Evolutionary conservation across 148 eudicot genomes (phyloP).

Genomic region (Diospyros lotus): DNA sequence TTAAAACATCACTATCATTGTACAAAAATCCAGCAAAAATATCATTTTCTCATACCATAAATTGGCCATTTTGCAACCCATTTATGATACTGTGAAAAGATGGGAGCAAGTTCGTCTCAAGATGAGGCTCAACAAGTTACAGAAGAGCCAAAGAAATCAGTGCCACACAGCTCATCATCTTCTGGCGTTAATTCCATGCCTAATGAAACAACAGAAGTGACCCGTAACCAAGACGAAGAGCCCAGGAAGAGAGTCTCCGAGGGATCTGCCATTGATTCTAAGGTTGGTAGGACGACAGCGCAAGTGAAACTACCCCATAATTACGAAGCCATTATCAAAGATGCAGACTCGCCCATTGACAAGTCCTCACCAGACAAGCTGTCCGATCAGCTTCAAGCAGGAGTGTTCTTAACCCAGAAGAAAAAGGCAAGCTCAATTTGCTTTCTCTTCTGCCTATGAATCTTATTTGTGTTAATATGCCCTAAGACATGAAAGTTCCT

Average conservation of each 20-base stretch:
- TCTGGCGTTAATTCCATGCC: too few relatives aligned
- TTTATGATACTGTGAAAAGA: background rate
- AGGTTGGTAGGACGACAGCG: background rate
- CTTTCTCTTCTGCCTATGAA: too few relatives aligned
- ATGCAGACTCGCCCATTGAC: slow-evolving; percentile 36
- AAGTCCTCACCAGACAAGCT: slow-evolving; percentile 35
- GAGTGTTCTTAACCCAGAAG: slow-evolving; percentile 46
- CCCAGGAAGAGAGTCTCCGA: background rate
- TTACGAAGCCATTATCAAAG: slow-evolving; percentile 37
- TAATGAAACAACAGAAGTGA: too few relatives aligned
- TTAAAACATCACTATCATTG: too few relatives aligned
- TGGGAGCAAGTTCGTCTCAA: slow-evolving; percentile 11
- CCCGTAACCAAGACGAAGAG: too few relatives aligned
- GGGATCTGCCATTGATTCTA: background rate
- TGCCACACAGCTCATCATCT: too few relatives aligned
- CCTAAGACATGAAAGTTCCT: too few relatives aligned
- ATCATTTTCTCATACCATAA: too few relatives aligned
- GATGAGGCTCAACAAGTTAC: background rate
- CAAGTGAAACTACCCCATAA: slow-evolving; percentile 44
- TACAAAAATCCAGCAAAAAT: too few relatives aligned
- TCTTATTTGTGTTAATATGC: too few relatives aligned
- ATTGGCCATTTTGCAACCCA: too few relatives aligned
- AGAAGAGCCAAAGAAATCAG: too few relatives aligned
- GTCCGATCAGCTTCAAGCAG: slow-evolving; percentile 33
- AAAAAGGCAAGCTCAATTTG: slow-evolving; percentile 30